Percentiles rank a stretch among this genome's conserved stretches.
These are phyloP conservation scores for Magnolia officinalis DNA, from an alignment of 164 flowering plant species.

Conservation along the genomic window DNA sequence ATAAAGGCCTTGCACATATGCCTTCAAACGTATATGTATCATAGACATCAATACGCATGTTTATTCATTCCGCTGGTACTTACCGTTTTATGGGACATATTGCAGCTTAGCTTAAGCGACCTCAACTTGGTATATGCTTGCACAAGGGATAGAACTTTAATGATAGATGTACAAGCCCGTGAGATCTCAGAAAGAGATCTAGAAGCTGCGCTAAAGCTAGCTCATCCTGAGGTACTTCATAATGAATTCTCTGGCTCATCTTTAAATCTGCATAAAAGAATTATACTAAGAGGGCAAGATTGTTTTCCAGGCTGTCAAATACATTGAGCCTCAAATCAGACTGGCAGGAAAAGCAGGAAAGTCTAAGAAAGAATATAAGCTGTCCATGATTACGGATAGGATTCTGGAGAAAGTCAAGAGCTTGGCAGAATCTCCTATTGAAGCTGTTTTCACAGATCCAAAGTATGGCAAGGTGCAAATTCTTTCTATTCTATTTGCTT, in stretches of 20 bases:
- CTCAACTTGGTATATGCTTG: constrained; percentile 95
- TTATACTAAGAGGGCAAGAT: constrained; percentile 2
- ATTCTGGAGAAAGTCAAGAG: constrained; percentile 63
- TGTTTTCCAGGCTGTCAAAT: constrained; percentile 74
- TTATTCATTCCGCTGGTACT: background rate
- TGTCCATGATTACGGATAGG: constrained; percentile 63
- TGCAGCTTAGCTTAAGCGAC: constrained; percentile 86
- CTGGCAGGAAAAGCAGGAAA: constrained; percentile 91
- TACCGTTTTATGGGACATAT: constrained; percentile 11
- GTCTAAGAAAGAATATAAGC: constrained; percentile 66
- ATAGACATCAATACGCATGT: too few species aligned
- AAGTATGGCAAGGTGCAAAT: constrained; percentile 79
- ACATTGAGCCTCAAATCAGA: constrained; percentile 83
- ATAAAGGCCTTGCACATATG: too few species aligned
- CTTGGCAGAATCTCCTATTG: constrained; percentile 64
- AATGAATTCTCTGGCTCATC: background rate
- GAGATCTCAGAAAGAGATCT: constrained; percentile 91
- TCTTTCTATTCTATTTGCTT: background rate
- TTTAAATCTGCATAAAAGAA: background rate
- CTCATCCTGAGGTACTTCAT: constrained; percentile 77
- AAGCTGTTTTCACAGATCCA: constrained; percentile 86
- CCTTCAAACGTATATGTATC: too few species aligned
- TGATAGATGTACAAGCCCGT: constrained; percentile 96
- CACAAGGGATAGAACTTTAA: constrained; percentile 85
- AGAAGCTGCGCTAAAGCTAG: constrained; percentile 73